These are phyloP conservation scores for Exserohilum turcica DNA, from an alignment of 2,329 filamentous ascomycete species.

Conservation along the genomic window DNA sequence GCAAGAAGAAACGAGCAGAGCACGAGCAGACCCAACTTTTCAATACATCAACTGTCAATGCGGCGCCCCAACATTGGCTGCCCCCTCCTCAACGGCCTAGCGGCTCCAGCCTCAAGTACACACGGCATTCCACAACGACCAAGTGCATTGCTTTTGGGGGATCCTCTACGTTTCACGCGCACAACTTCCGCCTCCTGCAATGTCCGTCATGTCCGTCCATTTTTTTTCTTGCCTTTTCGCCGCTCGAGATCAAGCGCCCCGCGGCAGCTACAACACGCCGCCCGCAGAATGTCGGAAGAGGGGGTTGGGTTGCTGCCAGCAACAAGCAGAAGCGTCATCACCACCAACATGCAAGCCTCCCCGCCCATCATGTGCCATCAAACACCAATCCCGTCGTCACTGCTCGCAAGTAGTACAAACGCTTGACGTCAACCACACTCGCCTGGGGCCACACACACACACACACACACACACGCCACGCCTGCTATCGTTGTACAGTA, in stretches of 20 bases:
- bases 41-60: too few species aligned
- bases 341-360: neutral
- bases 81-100: neutral
- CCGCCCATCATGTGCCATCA: neutral
- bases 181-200: neutral
- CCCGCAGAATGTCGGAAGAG: neutral
- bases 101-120: too few species aligned
- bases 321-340: neutral
- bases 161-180: constrained; percentile 5
- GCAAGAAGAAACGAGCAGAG: too few species aligned
- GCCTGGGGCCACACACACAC: neutral
- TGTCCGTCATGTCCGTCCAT: neutral
- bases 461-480: too few species aligned
- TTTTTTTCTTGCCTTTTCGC: neutral
- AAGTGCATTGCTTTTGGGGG: constrained; percentile 1
- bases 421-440: neutral
- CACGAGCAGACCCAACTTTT: too few species aligned
- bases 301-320: neutral
- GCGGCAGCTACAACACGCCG: constrained; percentile 2
- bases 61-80: too few species aligned
- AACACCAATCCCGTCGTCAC: neutral
- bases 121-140: too few species aligned
- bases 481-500: neutral
- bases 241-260: constrained; percentile 1
- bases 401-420: neutral